Evolutionary conservation across 352 stramenopile genomes (phyloP).

Genomic region (Pythium biforme): DNA sequence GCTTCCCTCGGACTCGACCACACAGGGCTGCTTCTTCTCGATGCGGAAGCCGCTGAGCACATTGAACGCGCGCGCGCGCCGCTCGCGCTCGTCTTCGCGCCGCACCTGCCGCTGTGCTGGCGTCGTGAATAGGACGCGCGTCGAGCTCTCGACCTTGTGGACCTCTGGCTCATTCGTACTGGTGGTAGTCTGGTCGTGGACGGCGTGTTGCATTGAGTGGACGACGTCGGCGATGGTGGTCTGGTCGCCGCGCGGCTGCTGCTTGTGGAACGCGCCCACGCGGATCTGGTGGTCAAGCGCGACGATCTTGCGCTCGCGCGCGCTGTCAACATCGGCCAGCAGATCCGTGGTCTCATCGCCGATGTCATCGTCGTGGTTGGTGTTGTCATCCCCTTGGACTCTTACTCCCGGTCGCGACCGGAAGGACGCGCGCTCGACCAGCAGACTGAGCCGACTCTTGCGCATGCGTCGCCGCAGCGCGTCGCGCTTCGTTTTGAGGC

Average conservation of each 20-base stretch:
- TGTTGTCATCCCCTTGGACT: background rate
- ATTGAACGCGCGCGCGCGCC: conserved; percentile 50
- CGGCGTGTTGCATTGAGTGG: conserved; percentile 39
- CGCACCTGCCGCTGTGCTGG: conserved; percentile 50
- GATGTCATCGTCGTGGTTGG: conserved; percentile 23
- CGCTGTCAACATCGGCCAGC: conserved; percentile 29
- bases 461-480: conserved; percentile 1
- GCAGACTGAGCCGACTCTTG: conserved; percentile 1
- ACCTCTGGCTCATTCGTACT: background rate
- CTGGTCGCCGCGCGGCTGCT: conserved; percentile 43
- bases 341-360: conserved; percentile 24
- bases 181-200: conserved; percentile 12
- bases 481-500: conserved; percentile 48
- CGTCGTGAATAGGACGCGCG: conserved; percentile 47
- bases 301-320: conserved; percentile 59
- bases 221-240: conserved; percentile 62
- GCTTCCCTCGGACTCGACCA: background rate
- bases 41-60: conserved; percentile 52
- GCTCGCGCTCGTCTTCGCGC: conserved; percentile 50
- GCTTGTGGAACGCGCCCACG: conserved; percentile 52
- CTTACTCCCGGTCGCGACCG: background rate
- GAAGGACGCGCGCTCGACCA: conserved; percentile 18
- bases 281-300: conserved; percentile 51
- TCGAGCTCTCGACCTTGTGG: conserved; percentile 32
- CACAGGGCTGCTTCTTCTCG: conserved; percentile 23